These are phyloP conservation scores for Lactuca sativa DNA, from an alignment of 129 eudicot genomes.

Conservation along the genomic window DNA sequence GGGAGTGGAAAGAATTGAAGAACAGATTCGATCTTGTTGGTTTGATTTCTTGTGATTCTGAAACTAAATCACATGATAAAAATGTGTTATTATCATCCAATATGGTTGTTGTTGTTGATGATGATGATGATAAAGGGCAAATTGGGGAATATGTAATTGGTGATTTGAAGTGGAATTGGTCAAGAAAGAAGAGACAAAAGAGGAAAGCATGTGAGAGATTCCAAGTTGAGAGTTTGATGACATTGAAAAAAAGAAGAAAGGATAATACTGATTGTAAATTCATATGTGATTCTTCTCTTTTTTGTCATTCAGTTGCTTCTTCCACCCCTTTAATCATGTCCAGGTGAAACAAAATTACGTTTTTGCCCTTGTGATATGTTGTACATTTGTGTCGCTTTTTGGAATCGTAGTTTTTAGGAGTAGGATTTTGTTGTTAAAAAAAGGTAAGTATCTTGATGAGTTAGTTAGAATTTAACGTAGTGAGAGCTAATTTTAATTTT, in stretches of 20 bases:
- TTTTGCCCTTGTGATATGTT: neutral
- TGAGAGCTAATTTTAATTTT: neutral
- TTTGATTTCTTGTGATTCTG: conserved; percentile 14
- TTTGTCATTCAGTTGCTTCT: conserved; percentile 45
- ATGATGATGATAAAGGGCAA: neutral
- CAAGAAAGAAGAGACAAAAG: conserved; percentile 51
- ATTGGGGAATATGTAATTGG: neutral
- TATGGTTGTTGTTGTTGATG: neutral
- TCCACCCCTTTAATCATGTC: conserved; percentile 49
- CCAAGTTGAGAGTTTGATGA: conserved; percentile 6
- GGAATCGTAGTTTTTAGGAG: neutral
- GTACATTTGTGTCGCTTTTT: conserved; percentile 22
- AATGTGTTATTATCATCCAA: conserved; percentile 3
- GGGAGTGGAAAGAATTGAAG: conserved; percentile 53
- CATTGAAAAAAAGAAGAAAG: conserved; percentile 32
- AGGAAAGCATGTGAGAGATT: conserved; percentile 33
- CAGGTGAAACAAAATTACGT: conserved; percentile 27
- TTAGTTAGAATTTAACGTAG: neutral
- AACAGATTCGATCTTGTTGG: conserved; percentile 50
- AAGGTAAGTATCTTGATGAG: neutral
- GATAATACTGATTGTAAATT: conserved; percentile 53
- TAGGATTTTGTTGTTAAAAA: neutral
- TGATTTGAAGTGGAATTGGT: conserved; percentile 58
- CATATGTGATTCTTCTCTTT: conserved; percentile 38
- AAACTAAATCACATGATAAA: conserved; percentile 27